Evolutionary conservation across 257 asterid species (phyloP).

Genomic region (Solanum arcanum): DNA sequence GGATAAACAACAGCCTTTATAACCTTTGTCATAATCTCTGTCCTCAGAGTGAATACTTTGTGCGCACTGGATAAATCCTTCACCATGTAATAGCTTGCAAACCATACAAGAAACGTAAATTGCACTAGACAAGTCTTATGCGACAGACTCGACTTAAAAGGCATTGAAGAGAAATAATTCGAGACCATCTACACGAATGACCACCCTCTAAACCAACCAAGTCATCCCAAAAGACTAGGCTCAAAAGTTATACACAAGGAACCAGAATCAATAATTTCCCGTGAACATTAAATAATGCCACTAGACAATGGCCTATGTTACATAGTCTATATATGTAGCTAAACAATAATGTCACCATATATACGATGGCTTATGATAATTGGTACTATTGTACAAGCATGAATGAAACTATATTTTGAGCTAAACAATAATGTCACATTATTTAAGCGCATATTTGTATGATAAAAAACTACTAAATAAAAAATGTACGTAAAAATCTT

Average conservation of each 20-base stretch:
- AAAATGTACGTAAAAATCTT: neutral
- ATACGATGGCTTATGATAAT: neutral
- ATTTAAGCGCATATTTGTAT: neutral
- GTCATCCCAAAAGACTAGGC: neutral
- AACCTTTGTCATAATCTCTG: too few relatives aligned
- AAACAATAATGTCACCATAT: neutral
- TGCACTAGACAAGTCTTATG: too few relatives aligned
- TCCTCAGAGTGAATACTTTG: fast-evolving
- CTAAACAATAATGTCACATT: neutral
- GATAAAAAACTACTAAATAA: neutral
- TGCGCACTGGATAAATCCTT: fast-evolving
- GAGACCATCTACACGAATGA: too few relatives aligned
- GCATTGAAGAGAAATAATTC: too few relatives aligned
- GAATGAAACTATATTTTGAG: neutral
- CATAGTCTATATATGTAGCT: neutral
- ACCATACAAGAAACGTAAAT: too few relatives aligned
- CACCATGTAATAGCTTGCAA: too few relatives aligned
- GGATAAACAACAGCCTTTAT: fast-evolving
- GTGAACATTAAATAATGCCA: neutral
- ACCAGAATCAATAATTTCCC: neutral
- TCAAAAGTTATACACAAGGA: neutral
- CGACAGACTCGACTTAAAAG: too few relatives aligned
- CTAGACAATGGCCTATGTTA: neutral
- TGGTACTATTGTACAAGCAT: neutral
- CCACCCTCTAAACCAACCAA: too few relatives aligned